These are phyloP conservation scores for Penicillium coffeae DNA, from an alignment of 495 filamentous ascomycete genomes.

Conservation along the genomic window DNA sequence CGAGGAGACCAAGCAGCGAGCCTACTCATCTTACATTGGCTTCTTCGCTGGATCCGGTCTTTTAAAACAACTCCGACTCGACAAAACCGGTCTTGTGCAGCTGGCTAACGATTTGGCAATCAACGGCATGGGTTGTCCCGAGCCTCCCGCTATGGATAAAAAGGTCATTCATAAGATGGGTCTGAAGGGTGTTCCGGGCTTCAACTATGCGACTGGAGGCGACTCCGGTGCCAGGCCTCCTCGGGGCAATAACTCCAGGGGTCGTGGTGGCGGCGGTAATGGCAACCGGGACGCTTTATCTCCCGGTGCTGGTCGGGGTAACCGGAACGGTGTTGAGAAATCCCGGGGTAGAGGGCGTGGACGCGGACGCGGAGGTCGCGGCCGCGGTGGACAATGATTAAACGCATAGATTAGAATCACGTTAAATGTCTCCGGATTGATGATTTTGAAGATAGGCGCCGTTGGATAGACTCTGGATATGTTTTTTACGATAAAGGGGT, in stretches of 20 bases:
- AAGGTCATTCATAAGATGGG: constrained; percentile 49
- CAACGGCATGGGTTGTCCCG: constrained; percentile 42
- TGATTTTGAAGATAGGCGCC: not conserved
- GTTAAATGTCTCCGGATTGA: too few species aligned
- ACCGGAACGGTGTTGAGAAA: constrained; percentile 23
- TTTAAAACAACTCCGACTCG: constrained; percentile 35
- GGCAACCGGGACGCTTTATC: constrained; percentile 27
- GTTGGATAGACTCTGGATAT: not conserved
- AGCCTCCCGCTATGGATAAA: constrained; percentile 44
- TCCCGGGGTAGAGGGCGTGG: constrained; percentile 19
- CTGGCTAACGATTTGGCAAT: constrained; percentile 44
- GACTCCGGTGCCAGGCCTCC: constrained; percentile 1
- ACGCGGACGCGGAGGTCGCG: constrained; percentile 8
- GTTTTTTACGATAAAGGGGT: not conserved
- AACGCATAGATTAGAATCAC: not conserved
- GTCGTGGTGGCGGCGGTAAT: constrained; percentile 12
- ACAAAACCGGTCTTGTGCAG: constrained; percentile 39
- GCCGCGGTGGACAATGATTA: not conserved
- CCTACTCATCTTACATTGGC: constrained; percentile 54
- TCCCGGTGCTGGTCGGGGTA: constrained; percentile 24
- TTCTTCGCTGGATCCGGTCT: constrained; percentile 44
- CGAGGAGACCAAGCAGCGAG: constrained; percentile 47
- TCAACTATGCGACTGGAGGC: constrained; percentile 30
- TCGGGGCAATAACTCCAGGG: constrained; percentile 7
- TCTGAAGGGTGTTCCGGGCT: constrained; percentile 44